Base-by-base conservation (phyloP, 257 asterid genomes). In the Nicotiana knightiana region DNA sequence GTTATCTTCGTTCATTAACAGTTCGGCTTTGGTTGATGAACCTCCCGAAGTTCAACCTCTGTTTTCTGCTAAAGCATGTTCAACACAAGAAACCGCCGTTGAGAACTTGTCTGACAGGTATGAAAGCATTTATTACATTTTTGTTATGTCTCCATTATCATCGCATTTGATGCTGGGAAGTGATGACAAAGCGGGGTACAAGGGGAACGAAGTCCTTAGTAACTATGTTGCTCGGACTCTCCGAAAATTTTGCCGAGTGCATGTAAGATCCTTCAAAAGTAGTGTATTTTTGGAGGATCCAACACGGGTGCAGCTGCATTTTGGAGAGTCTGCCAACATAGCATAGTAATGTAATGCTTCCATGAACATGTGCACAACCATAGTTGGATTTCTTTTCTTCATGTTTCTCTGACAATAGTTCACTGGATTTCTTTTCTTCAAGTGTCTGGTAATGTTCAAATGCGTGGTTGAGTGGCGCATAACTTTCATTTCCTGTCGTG, bases 1-100 rank as follows among this genome's bases (percentile, higher is more conserved):
- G 67, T 79, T 93, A 67, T 88, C 91, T 76, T 91, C 97, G 11
- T 94, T 94, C 86, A 92, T 94, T 30, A 86, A 68, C 90, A 91
- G 85, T 83, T 89, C 91, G 58, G 82, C 94, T 3, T 86, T 28
- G 43, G 88, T 61, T 32, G 91, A 89, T 67, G 93, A 87, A 81
- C 75, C 89, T 73, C 83, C 84, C 33, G 82, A 21, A 18, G 79
- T 81, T 82, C 92, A 77, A 67, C 84, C 93, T 80, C 66, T 84
- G 53, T 81, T 90, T 53, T 83, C 90, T 0, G 61, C 80, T 28
- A 89, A 87, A 87, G 84, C 86, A 81, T 57, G 81, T 71, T 70
- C 90, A 37, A 73, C 59, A 17, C 82, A 61, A 4, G 89, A 88
- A 9, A 37, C 55, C 83, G 18, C 88, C 12, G 82, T 83, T 13